phyloP scores from a whole-genome alignment of 306 rosid species.

The Lathyrus aphaca region DNA sequence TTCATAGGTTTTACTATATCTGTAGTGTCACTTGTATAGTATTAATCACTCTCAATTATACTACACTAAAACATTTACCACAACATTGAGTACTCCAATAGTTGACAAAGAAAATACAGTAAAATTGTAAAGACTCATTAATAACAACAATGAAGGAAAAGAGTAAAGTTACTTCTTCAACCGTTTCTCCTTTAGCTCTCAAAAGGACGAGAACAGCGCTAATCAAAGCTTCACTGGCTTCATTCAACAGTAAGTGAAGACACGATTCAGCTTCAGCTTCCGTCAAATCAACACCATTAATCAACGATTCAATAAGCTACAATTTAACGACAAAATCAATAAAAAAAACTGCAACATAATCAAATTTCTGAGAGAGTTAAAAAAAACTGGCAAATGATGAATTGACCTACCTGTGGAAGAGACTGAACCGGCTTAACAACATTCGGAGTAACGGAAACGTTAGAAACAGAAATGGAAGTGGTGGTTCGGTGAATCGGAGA shows the following conservation, averaged over 20 bases:
- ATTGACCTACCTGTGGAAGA: constrained; percentile 49
- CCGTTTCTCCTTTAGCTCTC: constrained; percentile 94
- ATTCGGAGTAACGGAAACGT: constrained; percentile 31
- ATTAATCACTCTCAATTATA: too few species aligned
- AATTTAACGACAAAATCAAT: not conserved
- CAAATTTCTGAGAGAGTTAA: not conserved
- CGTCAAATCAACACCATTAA: constrained; percentile 62
- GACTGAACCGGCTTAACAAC: constrained; percentile 18
- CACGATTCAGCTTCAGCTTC: constrained; percentile 76
- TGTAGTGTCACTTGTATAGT: too few species aligned
- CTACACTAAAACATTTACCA: too few species aligned
- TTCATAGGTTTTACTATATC: too few species aligned
- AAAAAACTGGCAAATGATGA: not conserved
- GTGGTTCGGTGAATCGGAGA: constrained; percentile 8
- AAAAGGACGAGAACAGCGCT: constrained; percentile 85
- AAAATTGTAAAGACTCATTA: too few species aligned
- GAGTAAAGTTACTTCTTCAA: constrained; percentile 61
- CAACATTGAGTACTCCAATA: too few species aligned
- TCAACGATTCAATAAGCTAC: constrained; percentile 79
- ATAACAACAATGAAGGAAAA: too few species aligned
- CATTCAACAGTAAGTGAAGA: constrained; percentile 66
- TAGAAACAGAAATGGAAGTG: constrained; percentile 29
- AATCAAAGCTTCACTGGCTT: constrained; percentile 71
- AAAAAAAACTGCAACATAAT: not conserved
- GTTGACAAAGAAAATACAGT: too few species aligned